phyloP scores from a whole-genome alignment of 2,329 filamentous ascomycete species.

The Bipolaris zeicola region DNA sequence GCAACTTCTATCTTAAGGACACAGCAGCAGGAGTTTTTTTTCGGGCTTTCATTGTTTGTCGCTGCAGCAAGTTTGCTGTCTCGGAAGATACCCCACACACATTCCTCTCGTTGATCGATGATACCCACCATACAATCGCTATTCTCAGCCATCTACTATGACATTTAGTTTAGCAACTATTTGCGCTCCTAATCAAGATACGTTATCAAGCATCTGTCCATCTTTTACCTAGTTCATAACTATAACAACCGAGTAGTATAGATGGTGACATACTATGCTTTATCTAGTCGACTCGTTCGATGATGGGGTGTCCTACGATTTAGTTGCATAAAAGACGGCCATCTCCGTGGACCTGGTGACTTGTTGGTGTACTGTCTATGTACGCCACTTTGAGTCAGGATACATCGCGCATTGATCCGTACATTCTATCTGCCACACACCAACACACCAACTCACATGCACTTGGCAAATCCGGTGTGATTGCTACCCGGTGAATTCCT shows the following conservation, averaged over 20 bases:
- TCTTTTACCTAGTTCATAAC: background rate
- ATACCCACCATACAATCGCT: constrained; percentile 37
- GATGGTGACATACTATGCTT: background rate
- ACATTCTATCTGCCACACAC: constrained; percentile 4
- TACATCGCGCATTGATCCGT: constrained; percentile 16
- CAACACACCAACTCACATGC: background rate
- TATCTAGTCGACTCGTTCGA: constrained; percentile 13
- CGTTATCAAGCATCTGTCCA: background rate
- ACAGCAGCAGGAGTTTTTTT: too few relatives aligned
- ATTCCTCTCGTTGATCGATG: constrained; percentile 32
- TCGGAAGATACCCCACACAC: constrained; percentile 34
- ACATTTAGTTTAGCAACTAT: background rate
- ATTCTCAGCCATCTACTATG: constrained; percentile 20
- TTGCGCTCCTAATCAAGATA: background rate
- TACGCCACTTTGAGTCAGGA: constrained; percentile 9
- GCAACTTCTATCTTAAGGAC: too few relatives aligned
- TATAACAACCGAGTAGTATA: constrained; percentile 1
- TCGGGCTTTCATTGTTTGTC: background rate
- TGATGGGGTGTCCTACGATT: constrained; percentile 7
- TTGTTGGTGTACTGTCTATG: background rate
- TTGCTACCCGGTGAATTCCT: constrained; percentile 9
- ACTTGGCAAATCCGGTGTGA: background rate
- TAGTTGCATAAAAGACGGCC: constrained; percentile 15
- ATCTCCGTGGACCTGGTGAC: constrained; percentile 19
- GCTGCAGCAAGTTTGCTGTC: constrained; percentile 22